phyloP scores from a whole-genome alignment of 2,329 filamentous ascomycete genomes.

The Aspergillus niger region DNA sequence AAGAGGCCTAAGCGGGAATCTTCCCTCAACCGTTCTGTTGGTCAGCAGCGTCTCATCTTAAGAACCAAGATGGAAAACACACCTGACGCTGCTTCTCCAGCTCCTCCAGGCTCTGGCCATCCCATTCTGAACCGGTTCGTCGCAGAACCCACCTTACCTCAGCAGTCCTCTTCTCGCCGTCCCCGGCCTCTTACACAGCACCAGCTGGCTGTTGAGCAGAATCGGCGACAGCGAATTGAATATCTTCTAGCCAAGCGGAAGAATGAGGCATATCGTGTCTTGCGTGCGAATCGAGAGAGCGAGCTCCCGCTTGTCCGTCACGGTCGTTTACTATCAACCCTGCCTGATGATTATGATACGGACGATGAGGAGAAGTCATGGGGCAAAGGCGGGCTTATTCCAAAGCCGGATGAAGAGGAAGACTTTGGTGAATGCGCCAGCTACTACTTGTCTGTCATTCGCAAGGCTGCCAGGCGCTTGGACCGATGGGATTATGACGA shows the following conservation, averaged over 20 bases:
- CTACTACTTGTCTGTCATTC: slow-evolving; percentile 46
- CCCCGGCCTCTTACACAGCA: slow-evolving; percentile 53
- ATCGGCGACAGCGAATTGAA: slow-evolving; percentile 51
- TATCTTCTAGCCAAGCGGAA: slow-evolving; percentile 49
- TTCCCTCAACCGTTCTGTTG: slow-evolving; percentile 38
- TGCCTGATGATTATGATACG: slow-evolving; percentile 50
- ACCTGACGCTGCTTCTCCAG: slow-evolving; percentile 45
- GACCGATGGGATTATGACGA: slow-evolving; percentile 50
- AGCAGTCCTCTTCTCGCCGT: slow-evolving; percentile 39
- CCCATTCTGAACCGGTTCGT: slow-evolving; percentile 46
- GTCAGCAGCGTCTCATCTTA: slow-evolving; percentile 45
- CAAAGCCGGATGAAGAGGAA: slow-evolving; percentile 46
- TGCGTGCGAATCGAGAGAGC: slow-evolving; percentile 41
- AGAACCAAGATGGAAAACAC: slow-evolving; percentile 49
- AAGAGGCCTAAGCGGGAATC: slow-evolving; percentile 44
- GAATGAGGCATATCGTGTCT: slow-evolving; percentile 38
- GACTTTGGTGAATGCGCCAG: slow-evolving; percentile 52
- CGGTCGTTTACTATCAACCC: slow-evolving; percentile 43
- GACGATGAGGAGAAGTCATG: slow-evolving; percentile 48
- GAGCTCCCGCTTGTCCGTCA: slow-evolving; percentile 45
- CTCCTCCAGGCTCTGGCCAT: slow-evolving; percentile 46
- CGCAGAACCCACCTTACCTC: slow-evolving; percentile 34
- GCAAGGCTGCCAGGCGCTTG: slow-evolving; percentile 46
- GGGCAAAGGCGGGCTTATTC: slow-evolving; percentile 47
- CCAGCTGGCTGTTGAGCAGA: slow-evolving; percentile 52